Percentiles rank a stretch among this genome's conserved stretches.
These are phyloP conservation scores for Alternaria burnsii DNA, from an alignment of 2,329 filamentous ascomycete genomes.

Conservation along the genomic window DNA sequence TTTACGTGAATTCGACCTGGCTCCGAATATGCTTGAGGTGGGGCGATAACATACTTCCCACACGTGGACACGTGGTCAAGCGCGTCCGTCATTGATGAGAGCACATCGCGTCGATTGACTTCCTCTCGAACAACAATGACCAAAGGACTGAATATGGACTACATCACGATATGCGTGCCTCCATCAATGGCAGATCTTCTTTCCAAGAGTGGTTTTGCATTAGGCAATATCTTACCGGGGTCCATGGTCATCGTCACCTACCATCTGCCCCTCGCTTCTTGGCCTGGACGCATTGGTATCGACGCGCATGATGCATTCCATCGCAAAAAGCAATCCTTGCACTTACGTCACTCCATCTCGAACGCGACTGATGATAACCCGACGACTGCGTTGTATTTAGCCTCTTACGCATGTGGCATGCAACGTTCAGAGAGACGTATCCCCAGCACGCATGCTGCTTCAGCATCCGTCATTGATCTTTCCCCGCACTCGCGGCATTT, in stretches of 20 bases:
- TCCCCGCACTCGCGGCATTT: background rate
- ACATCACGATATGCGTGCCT: background rate
- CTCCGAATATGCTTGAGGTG: too few species aligned
- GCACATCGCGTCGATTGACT: background rate
- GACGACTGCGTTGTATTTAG: background rate
- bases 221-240: background rate
- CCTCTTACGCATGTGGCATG: background rate
- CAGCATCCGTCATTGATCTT: background rate
- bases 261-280: background rate
- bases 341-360: background rate
- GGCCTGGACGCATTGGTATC: background rate
- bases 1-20: fast-evolving
- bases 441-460: background rate
- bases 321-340: background rate
- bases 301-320: background rate
- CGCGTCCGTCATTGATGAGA: background rate
- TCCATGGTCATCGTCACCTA: background rate
- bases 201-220: background rate
- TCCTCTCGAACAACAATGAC: background rate
- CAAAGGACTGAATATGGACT: too few species aligned
- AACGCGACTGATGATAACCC: background rate
- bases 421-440: background rate
- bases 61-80: too few species aligned
- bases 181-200: background rate
- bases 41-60: too few species aligned